Evolutionary conservation across 1,284 basidiomycete genomes (phyloP).

Genomic region (Takashimella tepidaria): DNA sequence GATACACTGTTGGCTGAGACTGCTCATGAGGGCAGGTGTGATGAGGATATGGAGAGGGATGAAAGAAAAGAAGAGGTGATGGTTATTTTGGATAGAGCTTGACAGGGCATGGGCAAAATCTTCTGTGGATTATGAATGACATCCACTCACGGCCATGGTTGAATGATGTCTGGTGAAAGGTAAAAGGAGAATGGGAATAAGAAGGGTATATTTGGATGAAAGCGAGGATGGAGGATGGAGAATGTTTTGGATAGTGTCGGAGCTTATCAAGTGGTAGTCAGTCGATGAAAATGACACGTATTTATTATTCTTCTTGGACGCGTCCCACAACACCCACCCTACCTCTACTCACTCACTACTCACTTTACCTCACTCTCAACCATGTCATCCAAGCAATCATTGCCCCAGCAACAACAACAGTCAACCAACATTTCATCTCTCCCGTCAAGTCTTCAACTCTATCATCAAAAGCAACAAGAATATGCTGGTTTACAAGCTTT

Average conservation of each 20-base stretch:
- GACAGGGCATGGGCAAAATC: too few relatives aligned
- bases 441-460: constrained; percentile 34
- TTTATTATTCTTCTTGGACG: too few relatives aligned
- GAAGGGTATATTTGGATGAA: too few relatives aligned
- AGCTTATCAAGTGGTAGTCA: too few relatives aligned
- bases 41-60: not conserved
- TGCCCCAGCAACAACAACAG: not conserved
- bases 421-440: constrained; percentile 11
- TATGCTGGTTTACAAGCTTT: constrained; percentile 44
- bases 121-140: too few relatives aligned
- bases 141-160: too few relatives aligned
- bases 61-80: not conserved
- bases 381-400: not conserved
- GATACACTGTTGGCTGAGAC: constrained; percentile 9
- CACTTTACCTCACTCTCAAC: too few relatives aligned
- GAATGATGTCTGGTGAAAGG: too few relatives aligned
- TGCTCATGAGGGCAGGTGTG: not conserved
- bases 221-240: constrained; percentile 4
- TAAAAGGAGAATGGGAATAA: too few relatives aligned
- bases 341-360: too few relatives aligned
- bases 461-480: constrained; percentile 47
- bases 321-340: not conserved
- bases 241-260: not conserved
- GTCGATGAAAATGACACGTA: too few relatives aligned
- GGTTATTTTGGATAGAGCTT: too few relatives aligned